Evolutionary conservation across 164 flowering plant species (phyloP).

Genomic region (Paratinospora sagittata): DNA sequence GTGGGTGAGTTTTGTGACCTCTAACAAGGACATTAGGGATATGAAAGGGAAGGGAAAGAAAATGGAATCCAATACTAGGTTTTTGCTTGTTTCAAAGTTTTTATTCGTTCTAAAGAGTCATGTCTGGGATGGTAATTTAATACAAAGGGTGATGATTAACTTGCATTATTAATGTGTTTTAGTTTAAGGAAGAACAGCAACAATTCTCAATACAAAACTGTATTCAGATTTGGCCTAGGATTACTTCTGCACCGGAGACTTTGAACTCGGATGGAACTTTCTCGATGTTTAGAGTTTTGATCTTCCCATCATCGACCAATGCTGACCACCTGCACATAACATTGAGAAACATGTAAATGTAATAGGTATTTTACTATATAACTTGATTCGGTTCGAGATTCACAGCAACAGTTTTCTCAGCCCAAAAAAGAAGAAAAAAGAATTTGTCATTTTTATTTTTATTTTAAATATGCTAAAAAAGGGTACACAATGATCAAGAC

Average conservation of each 20-base stretch:
- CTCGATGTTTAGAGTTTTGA: constrained; percentile 78
- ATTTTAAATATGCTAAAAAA: not conserved
- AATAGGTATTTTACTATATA: not conserved
- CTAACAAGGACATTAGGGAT: not conserved
- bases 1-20: not conserved
- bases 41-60: not conserved
- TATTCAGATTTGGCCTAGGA: constrained; percentile 67
- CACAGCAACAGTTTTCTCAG: not conserved
- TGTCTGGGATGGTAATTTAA: not conserved
- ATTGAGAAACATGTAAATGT: not conserved
- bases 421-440: not conserved
- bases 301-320: constrained; percentile 82
- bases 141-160: not conserved
- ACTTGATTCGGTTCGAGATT: not conserved
- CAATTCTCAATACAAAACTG: not conserved
- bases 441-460: too few species aligned
- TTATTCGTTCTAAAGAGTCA: not conserved
- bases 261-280: constrained; percentile 81
- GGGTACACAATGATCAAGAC: not conserved
- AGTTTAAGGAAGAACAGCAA: not conserved
- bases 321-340: constrained; percentile 85
- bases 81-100: not conserved
- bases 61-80: not conserved
- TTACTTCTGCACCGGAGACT: constrained; percentile 85
- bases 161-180: not conserved